phyloP scores from a whole-genome alignment of 495 filamentous ascomycete species.

The Penicillium roqueforti region DNA sequence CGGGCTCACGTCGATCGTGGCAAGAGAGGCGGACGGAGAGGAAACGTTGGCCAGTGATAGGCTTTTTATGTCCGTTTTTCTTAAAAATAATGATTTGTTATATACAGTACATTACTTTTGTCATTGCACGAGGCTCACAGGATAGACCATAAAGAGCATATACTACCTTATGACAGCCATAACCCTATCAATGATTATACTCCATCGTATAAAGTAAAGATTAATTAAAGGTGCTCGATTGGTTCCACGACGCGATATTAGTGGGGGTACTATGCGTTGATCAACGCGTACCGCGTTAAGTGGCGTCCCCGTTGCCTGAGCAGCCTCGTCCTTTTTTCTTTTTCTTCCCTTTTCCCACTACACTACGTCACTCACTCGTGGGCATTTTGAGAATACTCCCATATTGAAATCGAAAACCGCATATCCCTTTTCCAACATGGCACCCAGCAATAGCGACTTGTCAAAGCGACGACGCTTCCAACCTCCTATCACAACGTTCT shows the following conservation, averaged over 20 bases:
- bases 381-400: not conserved
- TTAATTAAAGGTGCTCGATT: too few relatives aligned
- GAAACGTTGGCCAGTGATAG: constrained; percentile 51
- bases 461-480: constrained; percentile 48
- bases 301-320: constrained; percentile 1
- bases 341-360: not conserved
- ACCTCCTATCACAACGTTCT: constrained; percentile 45
- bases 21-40: constrained; percentile 79
- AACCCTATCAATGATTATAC: not conserved
- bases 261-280: not conserved
- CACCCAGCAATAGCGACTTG: constrained; percentile 19
- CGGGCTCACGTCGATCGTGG: constrained; percentile 76
- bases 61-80: not conserved
- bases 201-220: too few relatives aligned
- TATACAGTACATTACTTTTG: not conserved
- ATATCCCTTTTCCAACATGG: constrained; percentile 13
- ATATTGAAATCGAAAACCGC: not conserved
- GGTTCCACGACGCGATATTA: not conserved
- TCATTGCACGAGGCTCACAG: not conserved
- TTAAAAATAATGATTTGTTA: constrained; percentile 7
- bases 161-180: not conserved
- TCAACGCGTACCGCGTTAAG: constrained; percentile 3
- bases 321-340: constrained; percentile 12
- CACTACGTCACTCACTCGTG: constrained; percentile 3
- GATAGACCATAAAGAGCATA: not conserved